A percentile compares a stretch with the other conserved stretches of the same genome.
Evolutionary conservation across 192 early-diverging fungal genomes (phyloP).

Genomic region (Chytriomyces sp.): DNA sequence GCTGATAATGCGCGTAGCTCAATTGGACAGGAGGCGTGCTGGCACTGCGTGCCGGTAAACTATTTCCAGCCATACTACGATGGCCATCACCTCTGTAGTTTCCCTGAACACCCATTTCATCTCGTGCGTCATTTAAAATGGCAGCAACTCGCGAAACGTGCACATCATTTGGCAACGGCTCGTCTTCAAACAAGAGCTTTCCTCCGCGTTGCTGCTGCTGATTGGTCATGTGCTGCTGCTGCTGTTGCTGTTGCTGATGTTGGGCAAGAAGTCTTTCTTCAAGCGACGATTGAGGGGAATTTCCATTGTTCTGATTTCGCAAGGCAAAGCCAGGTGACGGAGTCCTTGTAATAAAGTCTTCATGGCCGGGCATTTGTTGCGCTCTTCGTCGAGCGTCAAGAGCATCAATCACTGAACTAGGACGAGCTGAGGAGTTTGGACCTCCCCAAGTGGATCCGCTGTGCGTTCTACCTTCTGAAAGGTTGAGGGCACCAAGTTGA

Average conservation of each 20-base stretch:
- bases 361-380: slow-evolving; percentile 19
- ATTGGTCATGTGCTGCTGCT: too few species aligned
- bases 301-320: not conserved
- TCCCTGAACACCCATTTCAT: not conserved
- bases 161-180: not conserved
- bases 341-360: slow-evolving; percentile 17
- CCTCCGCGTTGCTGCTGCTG: not conserved
- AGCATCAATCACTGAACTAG: not conserved
- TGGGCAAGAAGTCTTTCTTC: too few species aligned
- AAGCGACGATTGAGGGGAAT: too few species aligned
- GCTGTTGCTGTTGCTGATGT: not conserved
- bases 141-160: slow-evolving; percentile 26
- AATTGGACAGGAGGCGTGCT: slow-evolving; percentile 29
- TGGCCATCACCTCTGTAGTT: not conserved
- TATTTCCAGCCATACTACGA: not conserved
- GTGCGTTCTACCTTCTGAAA: not conserved
- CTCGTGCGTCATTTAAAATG: slow-evolving; percentile 23
- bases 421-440: not conserved
- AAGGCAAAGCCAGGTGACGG: slow-evolving; percentile 18
- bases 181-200: not conserved
- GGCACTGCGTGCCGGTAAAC: slow-evolving; percentile 6
- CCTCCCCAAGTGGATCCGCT: not conserved
- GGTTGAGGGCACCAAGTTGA: not conserved
- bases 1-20: slow-evolving; percentile 6
- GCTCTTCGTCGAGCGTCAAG: slow-evolving; percentile 10